phyloP scores from a whole-genome alignment of 2,329 filamentous ascomycete genomes.

The Lojkania enalia region DNA sequence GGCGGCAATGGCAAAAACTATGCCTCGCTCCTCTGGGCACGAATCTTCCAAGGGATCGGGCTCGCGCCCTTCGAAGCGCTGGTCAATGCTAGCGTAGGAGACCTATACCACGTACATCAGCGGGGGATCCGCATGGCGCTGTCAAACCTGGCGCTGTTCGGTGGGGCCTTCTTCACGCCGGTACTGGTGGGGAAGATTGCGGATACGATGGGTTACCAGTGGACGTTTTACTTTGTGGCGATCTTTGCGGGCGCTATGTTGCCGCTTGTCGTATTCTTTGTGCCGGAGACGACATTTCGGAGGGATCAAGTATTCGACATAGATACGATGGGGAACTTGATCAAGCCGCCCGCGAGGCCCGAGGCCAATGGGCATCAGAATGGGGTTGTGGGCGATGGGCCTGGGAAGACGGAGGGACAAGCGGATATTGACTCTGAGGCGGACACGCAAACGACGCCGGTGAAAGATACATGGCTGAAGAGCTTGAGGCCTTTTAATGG shows the following conservation, averaged over 20 bases:
- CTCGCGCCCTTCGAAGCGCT: conserved; percentile 88
- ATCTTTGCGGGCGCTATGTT: conserved; percentile 77
- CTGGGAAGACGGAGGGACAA: conserved; percentile 2
- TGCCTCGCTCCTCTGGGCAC: conserved; percentile 71
- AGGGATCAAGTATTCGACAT: conserved; percentile 70
- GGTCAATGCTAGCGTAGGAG: conserved; percentile 85
- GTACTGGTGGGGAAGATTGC: conserved; percentile 91
- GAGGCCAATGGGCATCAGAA: too few species aligned
- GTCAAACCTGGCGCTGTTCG: conserved; percentile 70
- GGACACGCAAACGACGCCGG: conserved; percentile 30
- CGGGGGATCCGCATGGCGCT: conserved; percentile 87
- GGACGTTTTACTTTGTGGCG: conserved; percentile 85
- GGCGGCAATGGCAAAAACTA: conserved; percentile 71
- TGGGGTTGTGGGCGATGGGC: not conserved
- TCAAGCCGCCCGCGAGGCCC: conserved; percentile 12
- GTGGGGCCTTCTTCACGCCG: conserved; percentile 75
- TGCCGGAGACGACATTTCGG: conserved; percentile 81
- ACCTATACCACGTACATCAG: conserved; percentile 88
- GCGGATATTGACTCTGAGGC: not conserved
- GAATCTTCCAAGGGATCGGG: conserved; percentile 84
- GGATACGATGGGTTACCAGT: conserved; percentile 73
- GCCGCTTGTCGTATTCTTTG: conserved; percentile 73
- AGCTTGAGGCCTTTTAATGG: conserved; percentile 75
- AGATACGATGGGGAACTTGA: conserved; percentile 57
- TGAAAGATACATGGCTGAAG: conserved; percentile 61